phyloP scores from a whole-genome alignment of 352 stramenopile species.

The Globisporangium spiculum region DNA sequence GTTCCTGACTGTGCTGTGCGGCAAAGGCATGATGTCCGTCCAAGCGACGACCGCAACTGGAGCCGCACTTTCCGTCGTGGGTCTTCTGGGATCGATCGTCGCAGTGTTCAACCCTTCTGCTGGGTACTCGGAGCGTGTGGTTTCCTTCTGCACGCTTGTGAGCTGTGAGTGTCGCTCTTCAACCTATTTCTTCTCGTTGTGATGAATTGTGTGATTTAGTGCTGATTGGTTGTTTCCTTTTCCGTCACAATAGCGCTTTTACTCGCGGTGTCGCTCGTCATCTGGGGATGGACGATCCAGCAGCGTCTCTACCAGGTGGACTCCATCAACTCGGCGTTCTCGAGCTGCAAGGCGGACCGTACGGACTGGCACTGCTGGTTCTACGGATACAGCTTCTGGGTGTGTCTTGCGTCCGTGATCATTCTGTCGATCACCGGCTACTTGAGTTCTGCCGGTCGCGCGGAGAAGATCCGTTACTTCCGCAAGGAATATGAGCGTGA shows the following conservation, averaged over 20 bases:
- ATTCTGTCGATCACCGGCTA: slow-evolving; percentile 76
- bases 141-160: slow-evolving; percentile 81
- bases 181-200: neutral
- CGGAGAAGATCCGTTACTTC: slow-evolving; percentile 85
- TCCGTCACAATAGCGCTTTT: slow-evolving; percentile 41
- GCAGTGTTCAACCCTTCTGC: slow-evolving; percentile 76
- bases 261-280: slow-evolving; percentile 68
- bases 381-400: slow-evolving; percentile 86
- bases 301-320: slow-evolving; percentile 80
- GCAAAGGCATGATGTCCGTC: slow-evolving; percentile 65
- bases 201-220: slow-evolving; percentile 20
- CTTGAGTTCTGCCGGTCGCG: slow-evolving; percentile 70
- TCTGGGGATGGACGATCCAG: slow-evolving; percentile 76
- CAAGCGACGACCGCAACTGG: slow-evolving; percentile 64
- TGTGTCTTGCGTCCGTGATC: slow-evolving; percentile 78
- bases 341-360: slow-evolving; percentile 65
- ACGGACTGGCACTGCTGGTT: slow-evolving; percentile 83
- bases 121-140: slow-evolving; percentile 65
- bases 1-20: slow-evolving; percentile 70
- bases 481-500: slow-evolving; percentile 80
- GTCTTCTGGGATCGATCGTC: slow-evolving; percentile 61
- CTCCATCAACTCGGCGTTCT: slow-evolving; percentile 72
- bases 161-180: slow-evolving; percentile 52
- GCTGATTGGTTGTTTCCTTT: neutral
- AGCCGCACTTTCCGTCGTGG: slow-evolving; percentile 55